Evolutionary conservation across 495 filamentous ascomycete species (phyloP), one percentile per base, ranked within the genome.

Genomic region (Bombardia bombarda): DNA sequence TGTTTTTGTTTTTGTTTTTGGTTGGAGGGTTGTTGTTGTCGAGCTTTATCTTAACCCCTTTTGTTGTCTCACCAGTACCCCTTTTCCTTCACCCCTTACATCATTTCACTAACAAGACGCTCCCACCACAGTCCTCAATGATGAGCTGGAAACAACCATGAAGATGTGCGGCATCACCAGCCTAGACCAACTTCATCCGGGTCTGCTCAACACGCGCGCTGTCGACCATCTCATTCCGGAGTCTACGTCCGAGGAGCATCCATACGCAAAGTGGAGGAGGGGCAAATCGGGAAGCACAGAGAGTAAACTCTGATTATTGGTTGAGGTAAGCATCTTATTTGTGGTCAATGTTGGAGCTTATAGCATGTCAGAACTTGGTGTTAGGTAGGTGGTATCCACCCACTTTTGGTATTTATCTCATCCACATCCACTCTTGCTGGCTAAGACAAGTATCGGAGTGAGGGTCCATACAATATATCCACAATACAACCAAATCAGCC

Each of bases 141-240:
- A 90, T 51, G 87, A 90, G 54, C 61, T 90, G 24, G 78, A 84
- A 51, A 84, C 79, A 4, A 79, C 85, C 5, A 90, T 92, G 86
- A 74, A 79, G 28, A 80, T 87, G 63, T 79, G 74, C 46, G 86
- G 84, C 3, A 75, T 92, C 25, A 87, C 81, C 20, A 69, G 80
- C 42, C 64, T 90, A 7, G 70, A 75, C n/a, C 70, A 87, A 62
- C 74, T 80, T 7, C 74, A 82, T 51, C 82, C 84, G 1, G 81
- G 81, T 10, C 49, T 85, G 32, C 61, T 87, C 37, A 80, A 87
- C 57, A 87, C 86, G 6, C 64, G 66, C 6, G 80, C 76, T 43
- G 67, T 88, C n/a, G 84, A 90, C 50, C 75, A 82, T 52, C 58
- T 87, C 19, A 67, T 87, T 28, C 79, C 83, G 18, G 60, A 55